Conservation (phyloP, 2,329 filamentous ascomycete genomes). For the Beauveria bassiana region DNA sequence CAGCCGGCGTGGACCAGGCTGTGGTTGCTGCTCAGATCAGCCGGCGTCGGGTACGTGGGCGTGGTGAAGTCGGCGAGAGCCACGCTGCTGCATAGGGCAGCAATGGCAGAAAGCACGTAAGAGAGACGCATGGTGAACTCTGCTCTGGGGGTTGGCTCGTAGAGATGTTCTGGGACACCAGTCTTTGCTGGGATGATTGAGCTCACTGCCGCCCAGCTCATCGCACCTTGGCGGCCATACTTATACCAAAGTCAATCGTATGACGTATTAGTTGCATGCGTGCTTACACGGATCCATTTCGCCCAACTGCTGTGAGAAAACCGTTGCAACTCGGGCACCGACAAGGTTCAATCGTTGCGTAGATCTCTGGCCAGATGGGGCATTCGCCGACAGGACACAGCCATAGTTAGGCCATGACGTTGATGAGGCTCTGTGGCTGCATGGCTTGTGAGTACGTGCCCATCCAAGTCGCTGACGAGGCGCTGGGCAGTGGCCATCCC, state of each 20-base stretch:
- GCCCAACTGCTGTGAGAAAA: background rate
- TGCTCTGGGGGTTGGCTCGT: background rate
- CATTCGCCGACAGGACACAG: background rate
- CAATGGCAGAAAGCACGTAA: background rate
- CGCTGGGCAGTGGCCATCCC: background rate
- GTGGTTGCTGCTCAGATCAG: slow-evolving; percentile 2
- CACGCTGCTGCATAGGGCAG: background rate
- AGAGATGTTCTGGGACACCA: background rate
- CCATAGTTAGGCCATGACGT: background rate
- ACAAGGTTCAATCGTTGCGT: background rate
- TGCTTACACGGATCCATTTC: background rate
- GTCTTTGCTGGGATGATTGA: too few species aligned
- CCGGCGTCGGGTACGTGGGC: slow-evolving; percentile 1
- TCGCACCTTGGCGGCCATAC: background rate
- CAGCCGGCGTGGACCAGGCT: background rate
- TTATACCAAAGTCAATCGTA: background rate
- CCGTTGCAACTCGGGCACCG: background rate
- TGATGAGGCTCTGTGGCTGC: background rate
- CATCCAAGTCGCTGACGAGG: background rate
- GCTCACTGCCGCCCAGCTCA: too few species aligned
- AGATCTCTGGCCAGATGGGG: background rate
- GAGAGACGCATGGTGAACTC: background rate
- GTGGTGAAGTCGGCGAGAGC: background rate
- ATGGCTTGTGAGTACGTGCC: background rate
- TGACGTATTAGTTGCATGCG: background rate